phyloP scores from a whole-genome alignment of 495 filamentous ascomycete species.

The Chaetomium cochliodes region DNA sequence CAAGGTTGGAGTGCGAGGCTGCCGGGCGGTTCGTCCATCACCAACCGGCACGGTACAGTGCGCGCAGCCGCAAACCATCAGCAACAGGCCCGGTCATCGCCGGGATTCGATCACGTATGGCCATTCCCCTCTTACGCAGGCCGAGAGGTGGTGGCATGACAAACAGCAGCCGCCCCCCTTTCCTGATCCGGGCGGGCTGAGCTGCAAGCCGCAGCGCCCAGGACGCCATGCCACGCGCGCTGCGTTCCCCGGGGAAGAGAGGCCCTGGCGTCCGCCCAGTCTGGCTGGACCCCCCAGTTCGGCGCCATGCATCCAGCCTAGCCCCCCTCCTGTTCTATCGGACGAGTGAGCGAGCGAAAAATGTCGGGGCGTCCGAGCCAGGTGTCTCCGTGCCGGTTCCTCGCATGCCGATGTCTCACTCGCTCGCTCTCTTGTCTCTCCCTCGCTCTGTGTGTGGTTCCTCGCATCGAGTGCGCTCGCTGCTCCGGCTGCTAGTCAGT shows the following conservation, averaged over 20 bases:
- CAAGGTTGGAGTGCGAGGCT: no score
- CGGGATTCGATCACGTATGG: neutral
- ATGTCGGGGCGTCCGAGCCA: neutral
- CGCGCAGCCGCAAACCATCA: no score
- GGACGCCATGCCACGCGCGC: conserved; percentile 15
- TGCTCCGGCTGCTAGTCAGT: no score
- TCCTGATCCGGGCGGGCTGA: conserved; percentile 27
- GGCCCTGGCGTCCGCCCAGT: neutral
- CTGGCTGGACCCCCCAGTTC: no score
- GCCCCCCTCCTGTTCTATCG: neutral
- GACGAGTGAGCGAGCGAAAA: neutral
- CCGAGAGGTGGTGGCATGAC: neutral
- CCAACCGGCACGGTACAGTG: no score
- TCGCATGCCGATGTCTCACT: neutral
- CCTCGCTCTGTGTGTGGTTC: neutral
- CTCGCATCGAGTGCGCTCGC: neutral
- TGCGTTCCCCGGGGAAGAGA: neutral
- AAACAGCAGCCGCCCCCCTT: conserved; percentile 8
- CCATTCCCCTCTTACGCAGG: neutral
- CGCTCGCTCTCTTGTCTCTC: neutral
- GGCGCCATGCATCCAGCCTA: neutral
- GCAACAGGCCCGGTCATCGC: neutral
- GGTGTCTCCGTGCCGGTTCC: neutral
- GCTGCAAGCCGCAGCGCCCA: conserved; percentile 16
- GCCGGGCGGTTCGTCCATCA: no score